Conservation (phyloP, 139 green algal species). For the Chlorella sp. region DNA sequence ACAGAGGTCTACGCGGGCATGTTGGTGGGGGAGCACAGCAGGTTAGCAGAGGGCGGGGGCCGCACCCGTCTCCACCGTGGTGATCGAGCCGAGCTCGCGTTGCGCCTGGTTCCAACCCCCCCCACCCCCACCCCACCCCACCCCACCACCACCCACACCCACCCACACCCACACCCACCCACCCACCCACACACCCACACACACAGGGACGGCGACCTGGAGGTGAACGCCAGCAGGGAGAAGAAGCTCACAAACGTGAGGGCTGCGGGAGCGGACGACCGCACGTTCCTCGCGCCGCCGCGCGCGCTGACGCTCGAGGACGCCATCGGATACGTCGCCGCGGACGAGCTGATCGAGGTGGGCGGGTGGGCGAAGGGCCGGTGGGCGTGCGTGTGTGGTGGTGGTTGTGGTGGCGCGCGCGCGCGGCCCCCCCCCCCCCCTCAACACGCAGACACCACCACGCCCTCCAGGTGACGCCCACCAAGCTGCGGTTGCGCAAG, state of each 20-base stretch:
- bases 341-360: constrained; percentile 91
- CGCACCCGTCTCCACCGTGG: no score
- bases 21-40: constrained; percentile 79
- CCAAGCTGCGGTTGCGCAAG: constrained; percentile 73
- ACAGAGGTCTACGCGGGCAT: constrained; percentile 80
- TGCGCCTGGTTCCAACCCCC: no score
- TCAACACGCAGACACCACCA: no score
- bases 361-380: background rate
- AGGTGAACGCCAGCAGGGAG: constrained; percentile 77
- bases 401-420: background rate
- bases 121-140: no score
- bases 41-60: no score
- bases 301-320: constrained; percentile 77
- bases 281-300: constrained; percentile 66
- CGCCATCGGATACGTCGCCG: constrained; percentile 83
- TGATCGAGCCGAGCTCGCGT: no score
- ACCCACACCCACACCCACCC: no score
- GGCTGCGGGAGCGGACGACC: constrained; percentile 71
- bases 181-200: no score
- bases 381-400: background rate
- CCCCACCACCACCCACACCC: no score
- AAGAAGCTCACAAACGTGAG: constrained; percentile 92
- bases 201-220: constrained; percentile 67
- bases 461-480: no score
- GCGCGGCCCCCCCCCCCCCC: background rate